Base-by-base conservation (phyloP, 2,329 filamentous ascomycete genomes). In the Colletotrichum lini region DNA sequence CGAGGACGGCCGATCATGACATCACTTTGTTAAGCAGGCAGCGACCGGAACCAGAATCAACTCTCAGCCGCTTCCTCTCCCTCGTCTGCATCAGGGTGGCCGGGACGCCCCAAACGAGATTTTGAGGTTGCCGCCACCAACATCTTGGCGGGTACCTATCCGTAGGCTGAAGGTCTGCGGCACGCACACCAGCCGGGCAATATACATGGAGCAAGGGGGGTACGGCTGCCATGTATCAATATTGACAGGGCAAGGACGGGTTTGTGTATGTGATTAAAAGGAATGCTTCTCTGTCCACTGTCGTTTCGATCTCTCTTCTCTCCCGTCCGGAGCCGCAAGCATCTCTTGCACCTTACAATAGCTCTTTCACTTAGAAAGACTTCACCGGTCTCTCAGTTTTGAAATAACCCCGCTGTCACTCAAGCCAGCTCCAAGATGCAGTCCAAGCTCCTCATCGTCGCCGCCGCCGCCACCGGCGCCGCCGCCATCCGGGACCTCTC, bases 361-460 rank as follows among this genome's bases (percentile, higher is more conserved):
- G 15, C 18, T 38, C 30, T 56, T n/a, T n/a, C n/a, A n/a, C n/a
- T n/a, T n/a, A n/a, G n/a, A n/a, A n/a, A n/a, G n/a, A n/a, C n/a
- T n/a, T n/a, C n/a, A n/a, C 44, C n/a, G 3, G 44, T 47, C 44
- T 47, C 16, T 18, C 44, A n/a, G 44, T 3, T n/a, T 35, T 35
- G 8, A 35, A 35, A 9, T 9, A 10, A 35, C 8, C 8, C 30
- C 9, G 30, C 30, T 35, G 30, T 35, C 30, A 10, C 49, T 40
- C 21, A 2, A 12, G n/a, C 13, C 12, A 40, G n/a, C 38, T 6
- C 49, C 49, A 35, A 62, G 23, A 71, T 71, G 68, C 68, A 71
- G 68, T 71, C 57, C 58, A 68, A 68, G 50, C 44, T 68, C 57
- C 23, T 70, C 57, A 35, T 71, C 63, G 49, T 42, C 38, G 65